Evolutionary conservation across 495 filamentous ascomycete genomes (phyloP), one percentile per base, ranked within the genome.

Genomic region (Trichoderma reesei): DNA sequence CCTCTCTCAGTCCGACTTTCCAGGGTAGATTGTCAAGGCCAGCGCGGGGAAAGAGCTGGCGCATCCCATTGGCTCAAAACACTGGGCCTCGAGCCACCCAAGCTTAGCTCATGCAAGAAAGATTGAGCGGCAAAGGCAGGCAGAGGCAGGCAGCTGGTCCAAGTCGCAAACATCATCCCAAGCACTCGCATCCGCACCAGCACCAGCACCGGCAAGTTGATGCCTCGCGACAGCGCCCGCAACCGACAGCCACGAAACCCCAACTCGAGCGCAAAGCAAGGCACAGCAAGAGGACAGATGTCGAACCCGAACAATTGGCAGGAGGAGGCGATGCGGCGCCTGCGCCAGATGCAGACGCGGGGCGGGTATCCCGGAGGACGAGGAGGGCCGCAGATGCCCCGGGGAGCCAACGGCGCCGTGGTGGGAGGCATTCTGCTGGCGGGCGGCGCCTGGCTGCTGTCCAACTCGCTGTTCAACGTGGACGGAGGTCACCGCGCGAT

Each of bases 401-500:
- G 73, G 60, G 66, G 65, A 33, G n/a, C 69, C 13, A 66, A 66
- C 41, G 76, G 67, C 67, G 78, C 64, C 51, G 60, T 74, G 38
- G 73, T 63, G 33, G 76, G 69, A 31, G 39, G 79, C 7, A 79
- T 76, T 51, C 80, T 84, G 60, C 65, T 96, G 26, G 88, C 83
- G 67, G 84, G 88, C 67, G 90, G 85, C 48, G 75, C 76, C 61
- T 75, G 85, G 64, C 75, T 87, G 16, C 73, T 87, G 66, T 92
- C 90, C 70, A 93, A 92, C 80, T 84, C 92, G 39, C 87, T 98
- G 4, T 98, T 98, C 85, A 98, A 98, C 85, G 94, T 98, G 67
- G 94, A 98, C 73, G 94, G 94, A 87, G 94, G 94, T 80, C 94
- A 98, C 80, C 87, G 94, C 73, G 94, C 94, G 61, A 98, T 98